Evolutionary conservation across 2,329 filamentous ascomycete genomes (phyloP).

Genomic region (Aaosphaeria arxii): DNA sequence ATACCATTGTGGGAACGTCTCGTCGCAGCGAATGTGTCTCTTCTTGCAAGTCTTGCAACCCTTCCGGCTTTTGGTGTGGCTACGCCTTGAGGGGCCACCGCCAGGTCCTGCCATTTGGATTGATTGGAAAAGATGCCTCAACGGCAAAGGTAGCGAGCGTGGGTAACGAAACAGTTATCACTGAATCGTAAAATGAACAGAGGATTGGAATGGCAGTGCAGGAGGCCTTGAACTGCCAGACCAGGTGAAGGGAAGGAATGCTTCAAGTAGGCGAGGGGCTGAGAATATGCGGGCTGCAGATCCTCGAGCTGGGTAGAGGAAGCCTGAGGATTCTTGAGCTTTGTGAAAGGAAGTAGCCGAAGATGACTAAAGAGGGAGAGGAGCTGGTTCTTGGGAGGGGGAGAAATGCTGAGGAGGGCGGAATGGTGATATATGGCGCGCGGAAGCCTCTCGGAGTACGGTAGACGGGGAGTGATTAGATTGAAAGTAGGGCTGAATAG

Average conservation of each 20-base stretch:
- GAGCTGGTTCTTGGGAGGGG: slow-evolving; percentile 8
- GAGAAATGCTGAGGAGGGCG: slow-evolving; percentile 26
- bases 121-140: background rate
- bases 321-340: slow-evolving; percentile 26
- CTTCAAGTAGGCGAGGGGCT: slow-evolving; percentile 23
- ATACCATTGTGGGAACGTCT: slow-evolving; percentile 96
- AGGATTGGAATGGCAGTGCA: background rate
- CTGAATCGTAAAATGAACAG: background rate
- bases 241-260: slow-evolving; percentile 2
- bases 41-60: slow-evolving; percentile 98
- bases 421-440: slow-evolving; percentile 34
- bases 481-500: slow-evolving; percentile 29
- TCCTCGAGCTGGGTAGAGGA: slow-evolving; percentile 25
- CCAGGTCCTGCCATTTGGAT: slow-evolving; percentile 81
- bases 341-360: slow-evolving; percentile 12
- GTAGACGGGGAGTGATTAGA: slow-evolving; percentile 24
- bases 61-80: slow-evolving; percentile 98
- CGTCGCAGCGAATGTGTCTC: slow-evolving; percentile 95
- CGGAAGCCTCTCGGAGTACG: slow-evolving; percentile 16
- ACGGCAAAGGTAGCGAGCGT: background rate
- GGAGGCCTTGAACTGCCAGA: background rate
- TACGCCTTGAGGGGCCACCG: slow-evolving; percentile 84
- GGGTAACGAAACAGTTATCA: background rate
- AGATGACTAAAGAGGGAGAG: slow-evolving; percentile 29
- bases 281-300: slow-evolving; percentile 32